Evolutionary conservation across 495 filamentous ascomycete species (phyloP), one percentile per base, ranked within the genome.

Genomic region (Collariella sp.): DNA sequence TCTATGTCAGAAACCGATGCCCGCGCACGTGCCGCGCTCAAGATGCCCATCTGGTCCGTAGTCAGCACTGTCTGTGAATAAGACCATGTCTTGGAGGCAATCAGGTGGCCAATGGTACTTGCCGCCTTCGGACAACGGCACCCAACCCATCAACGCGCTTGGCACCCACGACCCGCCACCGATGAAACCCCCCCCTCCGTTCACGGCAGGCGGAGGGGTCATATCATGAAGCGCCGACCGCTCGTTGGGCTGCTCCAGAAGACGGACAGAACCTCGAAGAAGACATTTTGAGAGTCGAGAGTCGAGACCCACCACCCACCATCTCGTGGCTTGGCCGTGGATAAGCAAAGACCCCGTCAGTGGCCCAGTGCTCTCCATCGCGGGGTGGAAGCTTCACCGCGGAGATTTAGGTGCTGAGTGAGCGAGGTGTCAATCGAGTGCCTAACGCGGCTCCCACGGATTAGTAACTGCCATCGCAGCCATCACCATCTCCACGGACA

Each of bases 401-500:
- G 43, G 52, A 55, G 44, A 48, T 48, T 39, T 36, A 19, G 43
- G 15, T 1, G 47, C 34, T 29, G 47, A 40, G 20, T 40, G 34
- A 50, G 47, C 43, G 22, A 44, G 10, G 18, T 19, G 2, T 38
- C 29, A 20, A 33, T 38, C 33, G 3, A 5, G 36, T 31, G 18
- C 19, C n/a, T 34, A 35, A 19, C 19, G 19, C 41, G 18, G 31
- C 42, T 34, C 23, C 13, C 39, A 40, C 35, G 26, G 5, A 39
- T 15, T 24, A 40, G 22, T 3, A 46, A 31, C 13, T 11, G 15
- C 36, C 11, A 39, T 12, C 16, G 36, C 45, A 44, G 34, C 45
- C 40, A n/a, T n/a, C n/a, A n/a, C n/a, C n/a, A n/a, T n/a, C 34
- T 57, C 54, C 47, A 49, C 46, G 48, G 47, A 38, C 36, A 40